Percentiles rank a stretch among this genome's conserved stretches.
Conservation (phyloP, 257 asterid genomes). For the Salvia hispanica region DNA sequence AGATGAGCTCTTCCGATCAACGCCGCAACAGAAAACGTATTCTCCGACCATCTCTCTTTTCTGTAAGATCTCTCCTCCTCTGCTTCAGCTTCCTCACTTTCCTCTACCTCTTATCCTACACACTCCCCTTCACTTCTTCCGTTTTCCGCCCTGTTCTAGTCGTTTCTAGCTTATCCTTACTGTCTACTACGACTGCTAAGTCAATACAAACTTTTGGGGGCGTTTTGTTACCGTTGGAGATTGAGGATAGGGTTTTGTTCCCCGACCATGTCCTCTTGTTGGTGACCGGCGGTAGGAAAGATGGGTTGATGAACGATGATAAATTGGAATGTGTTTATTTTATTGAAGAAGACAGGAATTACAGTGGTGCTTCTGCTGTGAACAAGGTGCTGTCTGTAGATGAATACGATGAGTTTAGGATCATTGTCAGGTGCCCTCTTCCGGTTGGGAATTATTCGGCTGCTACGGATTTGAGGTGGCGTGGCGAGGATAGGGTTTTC, state of each 20-base stretch:
- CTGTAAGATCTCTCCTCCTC: constrained; percentile 65
- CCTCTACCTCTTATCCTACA: constrained; percentile 50
- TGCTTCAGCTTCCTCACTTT: constrained; percentile 55
- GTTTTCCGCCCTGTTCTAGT: constrained; percentile 68
- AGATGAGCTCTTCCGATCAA: constrained; percentile 78
- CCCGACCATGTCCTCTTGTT: constrained; percentile 79
- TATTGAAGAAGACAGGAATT: constrained; percentile 24
- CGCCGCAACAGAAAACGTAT: constrained; percentile 81
- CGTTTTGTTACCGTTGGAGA: constrained; percentile 38
- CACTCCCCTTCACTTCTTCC: constrained; percentile 53
- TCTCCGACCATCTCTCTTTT: constrained; percentile 46
- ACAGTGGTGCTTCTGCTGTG: constrained; percentile 32
- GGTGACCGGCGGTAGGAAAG: constrained; percentile 37
- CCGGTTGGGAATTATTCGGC: constrained; percentile 60
- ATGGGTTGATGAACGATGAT: constrained; percentile 30
- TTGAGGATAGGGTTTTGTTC: constrained; percentile 71
- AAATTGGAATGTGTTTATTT: constrained; percentile 66
- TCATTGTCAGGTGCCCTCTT: constrained; percentile 71
- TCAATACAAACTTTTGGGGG: constrained; percentile 46
- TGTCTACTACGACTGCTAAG: constrained; percentile 51
- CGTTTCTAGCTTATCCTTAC: constrained; percentile 59
- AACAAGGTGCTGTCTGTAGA: constrained; percentile 57
- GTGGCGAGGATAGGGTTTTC: constrained; percentile 33
- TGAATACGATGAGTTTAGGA: constrained; percentile 68
- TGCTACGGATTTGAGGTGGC: constrained; percentile 44